A percentile compares a stretch with the other conserved stretches of the same genome.
Evolutionary conservation across 306 rosid genomes (phyloP).

Genomic region (Glycine soja): DNA sequence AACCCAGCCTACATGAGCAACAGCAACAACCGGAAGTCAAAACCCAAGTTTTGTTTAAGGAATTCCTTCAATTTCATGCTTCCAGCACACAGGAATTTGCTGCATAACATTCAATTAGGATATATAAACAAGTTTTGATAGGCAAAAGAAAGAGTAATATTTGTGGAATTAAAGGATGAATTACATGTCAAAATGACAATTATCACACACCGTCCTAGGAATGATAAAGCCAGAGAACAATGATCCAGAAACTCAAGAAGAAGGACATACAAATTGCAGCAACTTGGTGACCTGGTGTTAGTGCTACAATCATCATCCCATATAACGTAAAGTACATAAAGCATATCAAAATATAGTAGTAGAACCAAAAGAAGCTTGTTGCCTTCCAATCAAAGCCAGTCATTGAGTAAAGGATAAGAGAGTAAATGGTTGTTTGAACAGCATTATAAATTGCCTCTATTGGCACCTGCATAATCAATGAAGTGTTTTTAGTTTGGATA

Average conservation of each 20-base stretch:
- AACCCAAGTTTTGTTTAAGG: constrained; percentile 57
- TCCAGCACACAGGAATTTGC: constrained; percentile 64
- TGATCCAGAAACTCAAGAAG: constrained; percentile 77
- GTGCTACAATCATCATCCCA: constrained; percentile 83
- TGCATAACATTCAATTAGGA: constrained; percentile 48
- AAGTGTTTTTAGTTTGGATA: not conserved
- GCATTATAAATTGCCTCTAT: constrained; percentile 68
- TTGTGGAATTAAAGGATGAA: not conserved
- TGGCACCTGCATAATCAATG: constrained; percentile 65
- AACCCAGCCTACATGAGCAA: constrained; percentile 71
- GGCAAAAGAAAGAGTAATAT: not conserved
- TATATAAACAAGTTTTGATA: constrained; percentile 1
- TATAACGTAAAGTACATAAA: constrained; percentile 76
- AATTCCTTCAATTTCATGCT: not conserved
- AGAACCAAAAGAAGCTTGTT: constrained; percentile 68
- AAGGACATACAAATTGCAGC: constrained; percentile 72
- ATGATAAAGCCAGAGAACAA: constrained; percentile 62
- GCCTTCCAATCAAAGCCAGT: constrained; percentile 68
- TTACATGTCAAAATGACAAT: constrained; percentile 5
- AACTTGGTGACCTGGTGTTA: constrained; percentile 74
- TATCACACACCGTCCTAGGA: constrained; percentile 62
- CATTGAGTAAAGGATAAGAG: constrained; percentile 68
- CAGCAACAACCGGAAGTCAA: constrained; percentile 57
- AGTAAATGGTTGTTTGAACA: constrained; percentile 63
- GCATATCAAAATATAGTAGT: constrained; percentile 70